These are phyloP conservation scores for Metschnikowia vanudenii DNA, from an alignment of 805 yeast genomes.

Conservation along the genomic window DNA sequence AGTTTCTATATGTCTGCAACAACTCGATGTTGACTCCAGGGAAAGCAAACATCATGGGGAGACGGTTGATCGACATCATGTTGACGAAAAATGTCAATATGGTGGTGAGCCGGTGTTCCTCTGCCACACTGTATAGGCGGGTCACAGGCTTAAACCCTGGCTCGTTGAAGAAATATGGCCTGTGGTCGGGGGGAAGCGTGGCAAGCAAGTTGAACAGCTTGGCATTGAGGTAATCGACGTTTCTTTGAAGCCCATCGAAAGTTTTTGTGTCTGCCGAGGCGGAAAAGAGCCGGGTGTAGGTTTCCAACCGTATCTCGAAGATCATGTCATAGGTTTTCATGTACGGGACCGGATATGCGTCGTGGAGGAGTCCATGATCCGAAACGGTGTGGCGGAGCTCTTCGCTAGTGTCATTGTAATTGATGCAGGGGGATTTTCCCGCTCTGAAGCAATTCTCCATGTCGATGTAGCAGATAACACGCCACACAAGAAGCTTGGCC, in stretches of 20 bases:
- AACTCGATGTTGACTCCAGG: conserved; percentile 18
- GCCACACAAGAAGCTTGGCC: conserved; percentile 46
- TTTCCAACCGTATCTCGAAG: conserved; percentile 25
- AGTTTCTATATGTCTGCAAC: conserved; percentile 23
- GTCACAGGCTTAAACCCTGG: conserved; percentile 9
- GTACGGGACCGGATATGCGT: background rate
- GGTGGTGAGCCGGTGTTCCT: conserved; percentile 19
- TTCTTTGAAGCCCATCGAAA: conserved; percentile 19
- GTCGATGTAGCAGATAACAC: conserved; percentile 47
- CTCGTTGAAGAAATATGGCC: conserved; percentile 15
- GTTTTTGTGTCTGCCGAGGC: conserved; percentile 27
- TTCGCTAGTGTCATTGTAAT: conserved; percentile 33
- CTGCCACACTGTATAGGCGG: background rate
- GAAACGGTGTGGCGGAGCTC: conserved; percentile 7
- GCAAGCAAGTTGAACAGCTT: conserved; percentile 30
- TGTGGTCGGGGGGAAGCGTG: conserved; percentile 18
- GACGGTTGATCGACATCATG: conserved; percentile 36
- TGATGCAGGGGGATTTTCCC: conserved; percentile 50
- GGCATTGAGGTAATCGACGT: conserved; percentile 27
- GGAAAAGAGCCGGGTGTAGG: conserved; percentile 33
- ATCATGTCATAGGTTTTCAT: conserved; percentile 8
- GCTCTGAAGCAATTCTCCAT: conserved; percentile 41
- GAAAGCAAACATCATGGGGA: conserved; percentile 25
- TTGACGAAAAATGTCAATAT: conserved; percentile 35
- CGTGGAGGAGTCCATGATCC: background rate